Evolutionary conservation across 75 land plant species (phyloP).

Genomic region (Isoetes taiwanensis): DNA sequence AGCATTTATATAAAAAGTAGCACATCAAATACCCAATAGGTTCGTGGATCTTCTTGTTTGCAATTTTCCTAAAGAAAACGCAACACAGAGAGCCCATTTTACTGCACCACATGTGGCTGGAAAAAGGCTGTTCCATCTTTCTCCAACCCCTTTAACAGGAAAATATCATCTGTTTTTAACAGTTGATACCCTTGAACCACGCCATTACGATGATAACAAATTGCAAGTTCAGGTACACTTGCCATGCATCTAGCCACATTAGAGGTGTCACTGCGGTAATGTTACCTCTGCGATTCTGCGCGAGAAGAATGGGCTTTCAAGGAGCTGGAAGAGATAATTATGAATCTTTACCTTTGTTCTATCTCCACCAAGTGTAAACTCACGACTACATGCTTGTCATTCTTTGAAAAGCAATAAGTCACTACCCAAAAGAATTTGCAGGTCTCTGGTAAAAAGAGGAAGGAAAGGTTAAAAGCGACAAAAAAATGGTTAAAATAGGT

Average conservation of each 20-base stretch:
- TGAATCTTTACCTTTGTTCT: too few relatives aligned
- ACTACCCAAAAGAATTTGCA: too few relatives aligned
- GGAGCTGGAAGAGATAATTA: too few relatives aligned
- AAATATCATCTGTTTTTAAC: constrained; percentile 93
- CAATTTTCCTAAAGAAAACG: constrained; percentile 95
- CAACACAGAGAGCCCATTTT: constrained; percentile 88
- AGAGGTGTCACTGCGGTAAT: constrained; percentile 86
- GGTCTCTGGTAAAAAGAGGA: too few relatives aligned
- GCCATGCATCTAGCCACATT: constrained; percentile 99
- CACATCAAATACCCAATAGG: constrained; percentile 98
- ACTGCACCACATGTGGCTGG: constrained; percentile 93
- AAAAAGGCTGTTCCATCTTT: constrained; percentile 92
- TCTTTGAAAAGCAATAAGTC: too few relatives aligned
- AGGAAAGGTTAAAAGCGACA: too few relatives aligned
- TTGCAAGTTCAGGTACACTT: constrained; percentile 95
- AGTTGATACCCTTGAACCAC: constrained; percentile 99
- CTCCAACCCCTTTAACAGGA: constrained; percentile 79
- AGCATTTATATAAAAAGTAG: too few relatives aligned
- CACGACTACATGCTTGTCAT: too few relatives aligned
- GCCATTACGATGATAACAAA: constrained; percentile 93
- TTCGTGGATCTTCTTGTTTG: constrained; percentile 97
- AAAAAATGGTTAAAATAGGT: too few relatives aligned
- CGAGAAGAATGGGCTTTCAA: too few relatives aligned
- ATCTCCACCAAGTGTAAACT: too few relatives aligned
- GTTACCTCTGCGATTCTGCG: too few relatives aligned